These are phyloP conservation scores for Myxozyma lipomycoides DNA, from an alignment of 805 yeast species.

Conservation along the genomic window DNA sequence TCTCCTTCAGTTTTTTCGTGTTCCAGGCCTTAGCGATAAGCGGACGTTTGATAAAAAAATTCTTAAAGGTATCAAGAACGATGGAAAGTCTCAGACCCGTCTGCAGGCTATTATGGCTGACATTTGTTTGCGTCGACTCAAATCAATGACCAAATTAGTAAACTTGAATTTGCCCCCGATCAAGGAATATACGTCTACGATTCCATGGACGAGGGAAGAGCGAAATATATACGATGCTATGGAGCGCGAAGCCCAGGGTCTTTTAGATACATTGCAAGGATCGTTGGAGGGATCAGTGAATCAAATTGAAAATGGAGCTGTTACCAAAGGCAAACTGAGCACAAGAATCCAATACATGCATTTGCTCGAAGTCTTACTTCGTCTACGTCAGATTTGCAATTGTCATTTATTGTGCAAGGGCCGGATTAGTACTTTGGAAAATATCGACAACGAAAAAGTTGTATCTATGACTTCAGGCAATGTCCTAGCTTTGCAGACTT, in stretches of 20 bases:
- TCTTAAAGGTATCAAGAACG: constrained; percentile 6
- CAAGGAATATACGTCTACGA: constrained; percentile 16
- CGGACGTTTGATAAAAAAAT: constrained; percentile 5
- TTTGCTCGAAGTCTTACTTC: constrained; percentile 64
- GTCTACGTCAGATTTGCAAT: constrained; percentile 84
- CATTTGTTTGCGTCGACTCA: constrained; percentile 16
- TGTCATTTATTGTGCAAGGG: constrained; percentile 41
- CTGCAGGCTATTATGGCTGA: constrained; percentile 22
- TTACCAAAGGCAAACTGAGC: neutral
- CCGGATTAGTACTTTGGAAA: constrained; percentile 4
- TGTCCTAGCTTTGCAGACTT: constrained; percentile 13
- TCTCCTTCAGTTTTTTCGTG: constrained; percentile 36
- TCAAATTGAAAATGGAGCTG: neutral
- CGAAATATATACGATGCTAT: constrained; percentile 20
- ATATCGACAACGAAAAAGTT: constrained; percentile 4
- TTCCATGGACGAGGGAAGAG: constrained; percentile 19
- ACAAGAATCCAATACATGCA: constrained; percentile 44
- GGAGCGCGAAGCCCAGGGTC: constrained; percentile 15
- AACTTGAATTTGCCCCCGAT: constrained; percentile 16
- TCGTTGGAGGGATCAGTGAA: too few relatives aligned
- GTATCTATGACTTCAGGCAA: constrained; percentile 15
- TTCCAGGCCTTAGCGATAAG: constrained; percentile 10
- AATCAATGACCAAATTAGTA: constrained; percentile 18
- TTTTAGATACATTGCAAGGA: constrained; percentile 3
- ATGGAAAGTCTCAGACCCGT: constrained; percentile 18